These are phyloP conservation scores for Globisporangium acanthophoron DNA, from an alignment of 352 stramenopile species.

Conservation along the genomic window DNA sequence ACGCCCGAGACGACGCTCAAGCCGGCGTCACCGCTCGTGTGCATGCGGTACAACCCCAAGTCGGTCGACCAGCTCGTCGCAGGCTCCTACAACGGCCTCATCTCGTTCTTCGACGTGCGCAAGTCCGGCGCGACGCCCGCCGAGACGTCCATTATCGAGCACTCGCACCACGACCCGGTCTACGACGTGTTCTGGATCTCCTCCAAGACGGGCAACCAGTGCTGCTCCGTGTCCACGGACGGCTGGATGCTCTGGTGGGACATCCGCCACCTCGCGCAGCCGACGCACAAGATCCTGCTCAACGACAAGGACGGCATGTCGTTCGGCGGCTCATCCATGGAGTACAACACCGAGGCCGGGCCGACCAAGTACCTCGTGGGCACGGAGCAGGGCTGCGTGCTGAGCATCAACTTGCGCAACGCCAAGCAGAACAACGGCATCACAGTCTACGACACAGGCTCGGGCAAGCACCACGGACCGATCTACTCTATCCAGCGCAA, in stretches of 20 bases:
- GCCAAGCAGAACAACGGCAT: slow-evolving; percentile 97
- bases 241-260: slow-evolving; percentile 92
- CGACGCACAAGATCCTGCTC: slow-evolving; percentile 75
- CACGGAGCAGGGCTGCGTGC: slow-evolving; percentile 95
- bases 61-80: slow-evolving; percentile 94
- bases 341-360: slow-evolving; percentile 96
- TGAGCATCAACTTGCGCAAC: slow-evolving; percentile 95
- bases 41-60: slow-evolving; percentile 96
- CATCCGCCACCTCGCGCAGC: slow-evolving; percentile 82
- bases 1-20: slow-evolving; percentile 93
- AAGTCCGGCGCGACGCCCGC: slow-evolving; percentile 86
- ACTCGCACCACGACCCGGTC: slow-evolving; percentile 96
- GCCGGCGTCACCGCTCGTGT: slow-evolving; percentile 84
- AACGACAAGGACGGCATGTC: slow-evolving; percentile 77
- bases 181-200: slow-evolving; percentile 97
- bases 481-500: slow-evolving; percentile 96
- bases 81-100: slow-evolving; percentile 95
- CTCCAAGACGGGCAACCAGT: slow-evolving; percentile 95
- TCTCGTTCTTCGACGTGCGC: slow-evolving; percentile 95
- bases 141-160: slow-evolving; percentile 94
- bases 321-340: slow-evolving; percentile 92
- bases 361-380: slow-evolving; percentile 97
- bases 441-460: slow-evolving; percentile 91
- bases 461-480: slow-evolving; percentile 94
- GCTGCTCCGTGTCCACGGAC: slow-evolving; percentile 95